Base-by-base conservation (phyloP, 345 rosid genomes). In the Garcia nutans region DNA sequence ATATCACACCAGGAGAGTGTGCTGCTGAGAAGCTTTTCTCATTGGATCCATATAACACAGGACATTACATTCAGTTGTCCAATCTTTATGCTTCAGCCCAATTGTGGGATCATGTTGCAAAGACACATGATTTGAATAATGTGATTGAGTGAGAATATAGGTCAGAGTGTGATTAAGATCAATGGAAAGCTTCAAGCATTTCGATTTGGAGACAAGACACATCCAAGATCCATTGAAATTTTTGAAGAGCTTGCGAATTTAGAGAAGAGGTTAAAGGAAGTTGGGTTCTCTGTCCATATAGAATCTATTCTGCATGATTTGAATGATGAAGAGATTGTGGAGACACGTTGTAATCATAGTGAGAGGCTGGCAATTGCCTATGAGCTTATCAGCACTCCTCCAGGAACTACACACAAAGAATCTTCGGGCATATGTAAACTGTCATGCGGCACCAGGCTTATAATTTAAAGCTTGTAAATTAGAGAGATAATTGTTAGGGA, bases 31-130 rank as follows among this genome's bases (percentile, higher is more conserved):
- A 65, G 26, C 92, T 92, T 74, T 88, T 92, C 81, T 80, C 81
- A 3, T 74, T 92, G 62, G 92, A 92, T 76, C 83, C 89, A 47
- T 73, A 80, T 61, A 87, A 87, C 77, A 85, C 87, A 55, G 93
- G 94, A 65, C 89, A 88, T 71, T 89, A 86, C 68, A 89, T 92
- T 76, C 94, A 87, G 81, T 89, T 92, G 31, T 89, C 97, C 24
- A 89, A 92, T 77, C 87, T 92, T 68, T 92, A 92, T 77, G 97
- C 97, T 62, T 86, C 90, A 49, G 82, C 85, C 2, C 78, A 82
- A 63, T 65, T 92, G 79, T 89, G 94, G 94, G 87, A 84, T 79
- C 74, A 47, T 42, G 88, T 90, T 67, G 83, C 84, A 55, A 87
- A 84, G 82, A 15, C n/a, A n/a, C n/a, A n/a, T n/a, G n/a, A n/a